Evolutionary conservation across 257 asterid genomes (phyloP), one percentile per base, ranked within the genome.

Genomic region (Solanum appendiculatum): DNA sequence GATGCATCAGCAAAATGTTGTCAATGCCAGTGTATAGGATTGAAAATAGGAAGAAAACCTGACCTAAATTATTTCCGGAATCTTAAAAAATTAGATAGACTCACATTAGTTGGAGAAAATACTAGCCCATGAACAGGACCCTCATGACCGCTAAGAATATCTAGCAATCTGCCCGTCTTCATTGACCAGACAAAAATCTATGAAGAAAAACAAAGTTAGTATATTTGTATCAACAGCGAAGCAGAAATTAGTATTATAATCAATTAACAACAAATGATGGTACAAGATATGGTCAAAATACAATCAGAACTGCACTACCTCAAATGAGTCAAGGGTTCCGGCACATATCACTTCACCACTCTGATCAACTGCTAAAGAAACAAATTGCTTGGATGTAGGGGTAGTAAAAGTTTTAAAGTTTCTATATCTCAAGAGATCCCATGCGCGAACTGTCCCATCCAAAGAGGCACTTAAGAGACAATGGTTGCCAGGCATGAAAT

Each of bases 331-430:
- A 44, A 95, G 95, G 87, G 99, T 97, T 88, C 99, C 99, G 34
- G 99, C 99, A 91, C 99, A 96, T 86, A 95, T 96, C 86, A 97
- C 98, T 92, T 97, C 99, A 87, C 99, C 99, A 86, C 98, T 94
- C 94, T 93, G 97, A 93, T 95, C 99, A 58, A 98, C 84, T 15
- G 98, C 97, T 89, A 97, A 90, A 86, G 99, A 97, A 85, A 95
- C 99, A 89, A 97, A 97, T 88, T 97, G 99, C 90, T 95, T 97
- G 73, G 98, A 93, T 4, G 98, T 95, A 70, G 99, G 99, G 85
- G 99, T 93, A 23, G 96, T 98, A 88, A 97, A 97, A 27, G 98
- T 97, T 92, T 94, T 94, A 72, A 97, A 97, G 91, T 97, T 97
- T 40, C 99, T 92, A 88, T 97, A 97, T n/a, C 99, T 98, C 40